Conservation (phyloP, 2,329 filamentous ascomycete genomes). For the Monosporascus sp. region DNA sequence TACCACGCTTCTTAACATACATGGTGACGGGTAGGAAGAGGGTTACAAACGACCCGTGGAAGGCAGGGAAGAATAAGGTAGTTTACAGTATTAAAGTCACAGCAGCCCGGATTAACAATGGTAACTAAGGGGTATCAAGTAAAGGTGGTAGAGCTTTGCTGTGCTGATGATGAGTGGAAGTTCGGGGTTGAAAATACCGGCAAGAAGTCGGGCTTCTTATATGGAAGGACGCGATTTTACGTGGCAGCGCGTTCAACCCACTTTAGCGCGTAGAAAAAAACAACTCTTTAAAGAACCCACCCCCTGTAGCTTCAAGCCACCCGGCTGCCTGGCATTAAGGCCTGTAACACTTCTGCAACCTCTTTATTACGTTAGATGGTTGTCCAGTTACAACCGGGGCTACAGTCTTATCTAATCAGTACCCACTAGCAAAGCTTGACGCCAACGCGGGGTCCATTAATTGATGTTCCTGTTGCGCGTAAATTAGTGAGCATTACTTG, state of each 20-base stretch:
- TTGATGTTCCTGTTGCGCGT: too few species aligned
- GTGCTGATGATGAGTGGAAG: background rate
- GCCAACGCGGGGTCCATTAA: too few species aligned
- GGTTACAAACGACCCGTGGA: constrained; percentile 8
- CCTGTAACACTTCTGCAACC: too few species aligned
- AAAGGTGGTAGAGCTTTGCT: background rate
- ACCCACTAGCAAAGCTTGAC: too few species aligned
- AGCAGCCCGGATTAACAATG: background rate
- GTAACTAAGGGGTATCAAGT: background rate
- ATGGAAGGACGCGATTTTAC: background rate
- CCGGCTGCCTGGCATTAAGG: too few species aligned
- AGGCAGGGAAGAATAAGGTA: constrained; percentile 8
- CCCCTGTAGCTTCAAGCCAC: background rate
- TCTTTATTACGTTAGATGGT: too few species aligned
- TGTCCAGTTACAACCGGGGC: too few species aligned
- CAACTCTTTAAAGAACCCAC: background rate
- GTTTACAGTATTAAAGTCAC: constrained; percentile 2
- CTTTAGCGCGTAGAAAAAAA: background rate
- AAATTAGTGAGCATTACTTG: too few species aligned
- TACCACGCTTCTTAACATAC: constrained; percentile 62
- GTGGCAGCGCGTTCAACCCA: background rate
- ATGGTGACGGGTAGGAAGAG: constrained; percentile 36
- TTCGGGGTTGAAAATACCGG: background rate
- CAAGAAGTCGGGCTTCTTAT: background rate
- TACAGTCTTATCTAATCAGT: too few species aligned